Base-by-base conservation (phyloP, 164 flowering plant species). In the Nymphaea colorata region DNA sequence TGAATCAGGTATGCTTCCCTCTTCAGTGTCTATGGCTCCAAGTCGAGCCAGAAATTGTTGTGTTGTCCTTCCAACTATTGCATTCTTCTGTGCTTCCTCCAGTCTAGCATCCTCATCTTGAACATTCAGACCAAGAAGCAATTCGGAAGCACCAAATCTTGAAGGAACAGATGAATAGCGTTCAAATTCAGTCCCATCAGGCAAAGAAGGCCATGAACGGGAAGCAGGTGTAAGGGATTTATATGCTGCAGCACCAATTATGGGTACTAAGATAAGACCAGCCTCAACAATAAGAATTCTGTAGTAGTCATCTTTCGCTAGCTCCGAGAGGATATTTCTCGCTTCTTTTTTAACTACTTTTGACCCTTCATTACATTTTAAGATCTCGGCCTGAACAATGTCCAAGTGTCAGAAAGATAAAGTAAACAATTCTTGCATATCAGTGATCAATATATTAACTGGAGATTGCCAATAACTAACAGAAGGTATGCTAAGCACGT, bases 41-140 rank as follows among this genome's bases (percentile, higher is more conserved):
- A 83, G 72, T 62, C 96, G 93, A 42, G 86, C 96, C 76, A 93
- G 96, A 77, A 90, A 93, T 51, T 86, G 91, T 69, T 92, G 96
- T 8, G 77, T 83, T 10, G 93, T 70, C 57, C 88, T 75, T 18
- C 89, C 93, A 78, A 88, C 75, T 41, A 90, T 74, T 36, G 98
- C 96, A 43, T 87, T 83, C 72, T 74, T 71, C 75, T 88, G 86
- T 25, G 83, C 86, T 80, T 86, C 90, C 61, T 90, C 96, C 45
- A 90, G 55, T 47, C 80, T 61, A 7, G 67, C 25, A 71, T 72
- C 79, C 51, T 82, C 78, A 64, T 75, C 82, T 5, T 76, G 77
- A 68, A 81, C 66, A 79, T 84, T 87, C 62, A 92, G 75, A 59
- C 98, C 96, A 66, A 90, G 81, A 47, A 88, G 93, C 65, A 90